A percentile compares a stretch with the other conserved stretches of the same genome.
These are phyloP conservation scores for Chondrus crispus DNA, from an alignment of 23 red algal genomes.

Conservation along the genomic window DNA sequence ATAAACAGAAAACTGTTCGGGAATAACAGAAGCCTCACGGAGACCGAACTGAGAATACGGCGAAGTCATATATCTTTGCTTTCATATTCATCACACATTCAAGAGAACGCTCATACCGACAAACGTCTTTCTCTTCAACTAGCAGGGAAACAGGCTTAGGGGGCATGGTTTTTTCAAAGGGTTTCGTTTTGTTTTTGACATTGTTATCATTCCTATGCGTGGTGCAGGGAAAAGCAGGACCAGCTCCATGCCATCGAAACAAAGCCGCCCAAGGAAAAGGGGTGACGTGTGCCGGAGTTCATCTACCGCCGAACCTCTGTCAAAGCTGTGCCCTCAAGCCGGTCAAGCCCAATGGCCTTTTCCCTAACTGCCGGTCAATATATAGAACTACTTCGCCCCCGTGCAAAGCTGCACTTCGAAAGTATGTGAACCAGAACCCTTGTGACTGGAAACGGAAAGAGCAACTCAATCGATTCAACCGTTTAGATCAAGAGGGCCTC, in stretches of 20 bases:
- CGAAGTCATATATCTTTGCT: no score
- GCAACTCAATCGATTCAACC: slow-evolving; percentile 9
- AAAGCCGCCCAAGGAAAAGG: background rate
- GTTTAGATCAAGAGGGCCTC: background rate
- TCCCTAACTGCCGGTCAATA: slow-evolving; percentile 50
- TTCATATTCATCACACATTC: no score
- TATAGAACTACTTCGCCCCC: background rate
- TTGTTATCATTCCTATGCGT: background rate
- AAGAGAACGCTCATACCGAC: no score
- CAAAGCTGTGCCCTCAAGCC: background rate
- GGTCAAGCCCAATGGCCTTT: background rate
- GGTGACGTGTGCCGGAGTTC: slow-evolving; percentile 20
- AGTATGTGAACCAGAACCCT: slow-evolving; percentile 22
- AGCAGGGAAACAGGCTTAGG: no score
- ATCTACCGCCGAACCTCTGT: slow-evolving; percentile 29
- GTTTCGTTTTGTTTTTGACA: background rate
- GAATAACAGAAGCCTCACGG: no score
- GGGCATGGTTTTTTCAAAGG: background rate
- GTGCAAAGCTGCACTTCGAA: slow-evolving; percentile 29
- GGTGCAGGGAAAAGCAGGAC: background rate
- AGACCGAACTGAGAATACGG: no score
- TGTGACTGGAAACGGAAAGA: slow-evolving; percentile 16
- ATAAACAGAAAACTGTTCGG: no score
- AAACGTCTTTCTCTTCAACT: no score
- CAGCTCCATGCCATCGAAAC: slow-evolving; percentile 41